Conservation (phyloP, 345 rosid genomes). For the Capsella bursapastoris region DNA sequence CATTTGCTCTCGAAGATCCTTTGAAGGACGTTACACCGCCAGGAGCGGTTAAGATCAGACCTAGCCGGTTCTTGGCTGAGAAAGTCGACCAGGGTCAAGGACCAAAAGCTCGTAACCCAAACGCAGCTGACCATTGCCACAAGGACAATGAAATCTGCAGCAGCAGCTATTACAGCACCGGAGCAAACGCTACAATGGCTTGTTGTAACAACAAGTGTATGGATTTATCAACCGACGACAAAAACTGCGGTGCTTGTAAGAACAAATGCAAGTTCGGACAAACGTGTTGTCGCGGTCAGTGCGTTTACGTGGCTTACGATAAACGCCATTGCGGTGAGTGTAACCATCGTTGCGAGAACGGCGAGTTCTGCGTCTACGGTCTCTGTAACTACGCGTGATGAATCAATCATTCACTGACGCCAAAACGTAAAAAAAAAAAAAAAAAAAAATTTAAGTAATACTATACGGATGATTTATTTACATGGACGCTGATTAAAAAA, state of each 20-base stretch:
- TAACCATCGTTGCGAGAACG: slow-evolving; percentile 55
- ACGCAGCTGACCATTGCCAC: slow-evolving; percentile 71
- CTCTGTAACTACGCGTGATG: slow-evolving; percentile 70
- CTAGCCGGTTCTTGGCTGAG: slow-evolving; percentile 65
- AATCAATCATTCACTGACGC: slow-evolving; percentile 29
- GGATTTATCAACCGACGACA: slow-evolving; percentile 50
- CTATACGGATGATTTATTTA: slow-evolving; percentile 42
- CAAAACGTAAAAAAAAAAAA: background rate
- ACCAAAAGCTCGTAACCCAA: slow-evolving; percentile 52
- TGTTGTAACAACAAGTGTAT: slow-evolving; percentile 91
- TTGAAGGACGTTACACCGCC: slow-evolving; percentile 1
- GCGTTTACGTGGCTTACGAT: slow-evolving; percentile 59
- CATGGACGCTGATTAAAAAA: slow-evolving; percentile 30
- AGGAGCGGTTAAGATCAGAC: slow-evolving; percentile 46
- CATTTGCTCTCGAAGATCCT: slow-evolving; percentile 15
- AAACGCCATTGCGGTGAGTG: slow-evolving; percentile 83
- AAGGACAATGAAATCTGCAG: slow-evolving; percentile 54
- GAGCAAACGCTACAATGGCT: slow-evolving; percentile 41
- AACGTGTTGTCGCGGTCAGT: slow-evolving; percentile 72
- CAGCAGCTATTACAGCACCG: slow-evolving; percentile 35
- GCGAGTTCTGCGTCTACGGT: slow-evolving; percentile 65
- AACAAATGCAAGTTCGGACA: slow-evolving; percentile 65
- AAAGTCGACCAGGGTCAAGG: slow-evolving; percentile 30
- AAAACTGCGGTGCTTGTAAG: slow-evolving; percentile 82
- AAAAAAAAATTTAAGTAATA: slow-evolving; percentile 1